Conservation (phyloP, 768 basidiomycete genomes). For the Psilocybe subaeruginosa region DNA sequence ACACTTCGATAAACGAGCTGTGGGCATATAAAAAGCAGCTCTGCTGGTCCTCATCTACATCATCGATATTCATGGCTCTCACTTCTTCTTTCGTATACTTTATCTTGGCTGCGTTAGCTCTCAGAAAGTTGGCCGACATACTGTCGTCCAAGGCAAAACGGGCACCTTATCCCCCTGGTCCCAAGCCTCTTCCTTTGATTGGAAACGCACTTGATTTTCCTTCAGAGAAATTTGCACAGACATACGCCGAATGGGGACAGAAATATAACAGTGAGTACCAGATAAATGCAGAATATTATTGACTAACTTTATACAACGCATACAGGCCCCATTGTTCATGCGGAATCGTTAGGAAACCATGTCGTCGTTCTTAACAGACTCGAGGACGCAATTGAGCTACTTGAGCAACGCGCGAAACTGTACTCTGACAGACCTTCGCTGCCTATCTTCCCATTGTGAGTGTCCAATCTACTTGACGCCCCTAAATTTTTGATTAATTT, state of each 20-base stretch:
- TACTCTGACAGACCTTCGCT: constrained; percentile 46
- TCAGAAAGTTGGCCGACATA: neutral
- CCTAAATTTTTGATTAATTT: neutral
- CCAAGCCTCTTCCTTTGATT: constrained; percentile 30
- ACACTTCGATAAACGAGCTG: neutral
- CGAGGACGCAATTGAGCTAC: constrained; percentile 18
- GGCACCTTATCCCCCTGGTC: constrained; percentile 20
- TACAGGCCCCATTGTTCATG: constrained; percentile 24
- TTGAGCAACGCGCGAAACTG: constrained; percentile 47
- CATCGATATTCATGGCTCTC: neutral
- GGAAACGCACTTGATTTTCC: constrained; percentile 25
- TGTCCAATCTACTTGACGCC: neutral
- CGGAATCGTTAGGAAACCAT: constrained; percentile 21
- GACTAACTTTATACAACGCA: neutral
- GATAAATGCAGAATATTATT: neutral
- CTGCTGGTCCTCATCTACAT: neutral
- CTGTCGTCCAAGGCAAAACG: neutral
- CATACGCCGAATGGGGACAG: constrained; percentile 17
- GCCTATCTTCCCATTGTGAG: constrained; percentile 10
- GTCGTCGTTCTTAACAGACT: constrained; percentile 26
- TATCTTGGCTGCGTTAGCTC: neutral
- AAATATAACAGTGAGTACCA: constrained; percentile 19
- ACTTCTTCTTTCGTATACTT: neutral
- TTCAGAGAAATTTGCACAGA: constrained; percentile 3
- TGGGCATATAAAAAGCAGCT: neutral